Percentiles rank a stretch among this genome's conserved stretches.
These are phyloP conservation scores for Didymella glomerata DNA, from an alignment of 2,329 filamentous ascomycete genomes.

Conservation along the genomic window DNA sequence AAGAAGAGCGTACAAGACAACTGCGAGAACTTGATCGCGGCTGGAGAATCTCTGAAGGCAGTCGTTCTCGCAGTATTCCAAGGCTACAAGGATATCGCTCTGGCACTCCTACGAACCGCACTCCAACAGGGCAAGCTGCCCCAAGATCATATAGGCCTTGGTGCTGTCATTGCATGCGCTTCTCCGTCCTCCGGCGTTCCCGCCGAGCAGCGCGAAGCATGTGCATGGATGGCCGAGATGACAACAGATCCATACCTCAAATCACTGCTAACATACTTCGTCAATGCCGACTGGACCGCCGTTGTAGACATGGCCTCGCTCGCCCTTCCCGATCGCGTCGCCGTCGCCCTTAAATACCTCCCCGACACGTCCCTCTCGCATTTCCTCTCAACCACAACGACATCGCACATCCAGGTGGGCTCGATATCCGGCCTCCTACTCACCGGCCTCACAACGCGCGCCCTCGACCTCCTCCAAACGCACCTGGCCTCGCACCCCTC, in stretches of 20 bases:
- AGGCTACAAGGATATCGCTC: constrained; percentile 72
- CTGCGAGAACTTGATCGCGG: constrained; percentile 61
- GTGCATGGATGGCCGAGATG: constrained; percentile 68
- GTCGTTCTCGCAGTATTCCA: constrained; percentile 79
- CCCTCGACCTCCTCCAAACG: constrained; percentile 77
- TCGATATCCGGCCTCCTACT: constrained; percentile 81
- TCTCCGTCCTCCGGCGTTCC: constrained; percentile 55
- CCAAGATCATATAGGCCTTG: constrained; percentile 57
- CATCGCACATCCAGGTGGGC: constrained; percentile 68
- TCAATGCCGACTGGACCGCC: constrained; percentile 76
- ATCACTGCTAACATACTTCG: constrained; percentile 79
- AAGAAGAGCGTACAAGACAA: constrained; percentile 58
- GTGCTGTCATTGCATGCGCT: constrained; percentile 58
- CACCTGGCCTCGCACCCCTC: constrained; percentile 75
- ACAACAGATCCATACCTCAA: constrained; percentile 80
- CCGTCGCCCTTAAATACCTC: constrained; percentile 77
- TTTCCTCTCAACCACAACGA: constrained; percentile 62
- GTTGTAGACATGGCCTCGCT: constrained; percentile 78
- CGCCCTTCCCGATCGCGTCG: constrained; percentile 76
- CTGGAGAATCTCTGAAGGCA: constrained; percentile 73
- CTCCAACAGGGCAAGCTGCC: constrained; percentile 72
- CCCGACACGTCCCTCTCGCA: constrained; percentile 58
- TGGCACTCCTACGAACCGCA: constrained; percentile 73
- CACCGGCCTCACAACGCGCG: constrained; percentile 75
- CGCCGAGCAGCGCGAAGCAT: constrained; percentile 68